Base-by-base conservation (phyloP, 1,284 basidiomycete genomes). In the Tremellales sp. region DNA sequence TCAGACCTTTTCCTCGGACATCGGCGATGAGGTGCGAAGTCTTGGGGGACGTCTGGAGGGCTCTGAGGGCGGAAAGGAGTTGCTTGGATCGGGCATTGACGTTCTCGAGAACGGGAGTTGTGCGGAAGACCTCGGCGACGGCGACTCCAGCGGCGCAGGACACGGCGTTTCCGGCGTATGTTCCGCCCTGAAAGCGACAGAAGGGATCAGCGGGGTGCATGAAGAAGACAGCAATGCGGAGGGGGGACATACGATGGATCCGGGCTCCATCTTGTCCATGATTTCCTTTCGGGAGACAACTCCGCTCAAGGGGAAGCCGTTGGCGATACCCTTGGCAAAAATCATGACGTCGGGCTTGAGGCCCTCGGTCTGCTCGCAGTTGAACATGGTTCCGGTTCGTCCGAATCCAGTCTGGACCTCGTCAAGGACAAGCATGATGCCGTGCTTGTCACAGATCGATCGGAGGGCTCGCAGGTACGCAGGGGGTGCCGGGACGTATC, bases 351-450 rank as follows among this genome's bases (percentile, higher is more conserved):
- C 92, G 5, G 93, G 91, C 47, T 79, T 77, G 43, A 95, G 84
- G 6, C 83, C 83, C 45, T 83, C 84, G 44, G 63, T 57, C 48
- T 72, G 64, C 71, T 91, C 82, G 43, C 86, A 78, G 39, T 81
- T 80, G 65, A 89, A 97, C 73, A 84, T 81, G 64, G 81, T 84
- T n/a, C 92, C 93, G 4, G 91, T 90, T 50, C 93, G 76, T 16
- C 85, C 88, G 71, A 89, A 94, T 1, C 93, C 93, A 60, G 81
- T 81, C 75, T 95, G 93, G 16, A 93, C 87, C 71, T 93, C 89
- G 58, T 93, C 89, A 47, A 86, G 72, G 61, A 92, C 66, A 12
- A 87, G 73, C 58, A 92, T 48, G 47, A 97, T 89, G 14, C 79
- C 82, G 68, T 97, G 78, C 70, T 86, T 79, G 69, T 95, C 90